phyloP scores from a whole-genome alignment of 2,329 filamentous ascomycete species.

The Colletotrichum graminicola region DNA sequence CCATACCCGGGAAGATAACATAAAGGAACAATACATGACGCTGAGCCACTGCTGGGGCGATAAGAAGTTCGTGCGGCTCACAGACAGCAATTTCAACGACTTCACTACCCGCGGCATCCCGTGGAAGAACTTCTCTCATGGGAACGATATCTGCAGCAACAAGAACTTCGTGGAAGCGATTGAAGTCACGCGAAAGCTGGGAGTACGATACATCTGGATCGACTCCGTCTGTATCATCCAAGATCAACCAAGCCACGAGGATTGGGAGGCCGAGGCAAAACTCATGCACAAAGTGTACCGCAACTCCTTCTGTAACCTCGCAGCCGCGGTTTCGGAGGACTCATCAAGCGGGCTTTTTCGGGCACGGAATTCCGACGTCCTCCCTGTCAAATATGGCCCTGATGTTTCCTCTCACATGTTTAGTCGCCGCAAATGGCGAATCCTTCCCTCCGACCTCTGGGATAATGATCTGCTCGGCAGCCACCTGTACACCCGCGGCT shows the following conservation, averaged over 20 bases:
- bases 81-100: neutral
- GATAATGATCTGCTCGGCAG: constrained; percentile 8
- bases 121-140: neutral
- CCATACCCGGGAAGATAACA: neutral
- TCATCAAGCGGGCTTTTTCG: constrained; percentile 28
- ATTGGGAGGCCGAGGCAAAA: constrained; percentile 42
- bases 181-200: constrained; percentile 32
- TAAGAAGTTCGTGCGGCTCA: constrained; percentile 19
- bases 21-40: constrained; percentile 23
- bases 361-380: neutral
- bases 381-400: neutral
- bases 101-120: constrained; percentile 23
- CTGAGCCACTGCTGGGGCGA: constrained; percentile 46
- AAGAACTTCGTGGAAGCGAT: constrained; percentile 44
- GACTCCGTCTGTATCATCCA: constrained; percentile 48
- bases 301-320: constrained; percentile 42
- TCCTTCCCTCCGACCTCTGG: constrained; percentile 21
- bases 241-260: constrained; percentile 10
- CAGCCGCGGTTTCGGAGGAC: constrained; percentile 35
- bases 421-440: neutral
- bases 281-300: constrained; percentile 39
- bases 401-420: neutral
- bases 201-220: constrained; percentile 45
- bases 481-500: constrained; percentile 25
- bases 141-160: neutral